Conservation (phyloP, 345 rosid genomes). For the Eucalyptus regnans region DNA sequence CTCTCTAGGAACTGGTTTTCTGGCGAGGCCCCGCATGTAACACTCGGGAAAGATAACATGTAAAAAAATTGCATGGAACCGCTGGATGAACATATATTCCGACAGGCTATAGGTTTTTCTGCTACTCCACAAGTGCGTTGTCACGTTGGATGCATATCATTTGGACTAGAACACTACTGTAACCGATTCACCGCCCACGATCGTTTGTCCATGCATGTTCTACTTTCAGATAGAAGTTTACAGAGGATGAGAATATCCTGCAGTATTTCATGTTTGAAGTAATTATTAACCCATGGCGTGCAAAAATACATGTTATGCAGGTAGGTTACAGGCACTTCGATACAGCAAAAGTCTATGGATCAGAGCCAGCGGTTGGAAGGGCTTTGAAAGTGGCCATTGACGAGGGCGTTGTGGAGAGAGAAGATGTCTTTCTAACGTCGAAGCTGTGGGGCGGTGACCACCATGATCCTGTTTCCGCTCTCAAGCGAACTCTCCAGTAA, state of each 20-base stretch:
- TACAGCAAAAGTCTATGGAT: constrained; percentile 76
- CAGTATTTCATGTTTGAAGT: neutral
- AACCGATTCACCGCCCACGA: neutral
- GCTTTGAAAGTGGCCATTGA: constrained; percentile 40
- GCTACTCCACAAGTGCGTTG: neutral
- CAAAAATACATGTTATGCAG: constrained; percentile 13
- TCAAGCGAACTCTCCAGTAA: constrained; percentile 47
- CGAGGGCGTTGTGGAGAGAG: constrained; percentile 26
- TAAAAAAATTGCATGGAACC: neutral
- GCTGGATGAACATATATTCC: neutral
- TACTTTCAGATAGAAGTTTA: neutral
- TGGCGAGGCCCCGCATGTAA: neutral
- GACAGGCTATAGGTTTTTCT: neutral
- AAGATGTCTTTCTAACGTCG: constrained; percentile 69
- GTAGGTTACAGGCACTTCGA: constrained; percentile 87
- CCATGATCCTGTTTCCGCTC: constrained; percentile 70
- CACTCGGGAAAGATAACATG: neutral
- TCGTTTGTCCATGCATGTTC: neutral
- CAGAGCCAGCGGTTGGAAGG: constrained; percentile 74
- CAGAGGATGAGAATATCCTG: neutral
- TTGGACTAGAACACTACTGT: neutral
- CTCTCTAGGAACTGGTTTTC: neutral
- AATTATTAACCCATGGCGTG: neutral
- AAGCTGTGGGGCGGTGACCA: constrained; percentile 84
- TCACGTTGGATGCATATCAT: neutral